A percentile compares a stretch with the other conserved stretches of the same genome.
phyloP scores from a whole-genome alignment of 345 rosid genomes.

The Syzygium aqueum region DNA sequence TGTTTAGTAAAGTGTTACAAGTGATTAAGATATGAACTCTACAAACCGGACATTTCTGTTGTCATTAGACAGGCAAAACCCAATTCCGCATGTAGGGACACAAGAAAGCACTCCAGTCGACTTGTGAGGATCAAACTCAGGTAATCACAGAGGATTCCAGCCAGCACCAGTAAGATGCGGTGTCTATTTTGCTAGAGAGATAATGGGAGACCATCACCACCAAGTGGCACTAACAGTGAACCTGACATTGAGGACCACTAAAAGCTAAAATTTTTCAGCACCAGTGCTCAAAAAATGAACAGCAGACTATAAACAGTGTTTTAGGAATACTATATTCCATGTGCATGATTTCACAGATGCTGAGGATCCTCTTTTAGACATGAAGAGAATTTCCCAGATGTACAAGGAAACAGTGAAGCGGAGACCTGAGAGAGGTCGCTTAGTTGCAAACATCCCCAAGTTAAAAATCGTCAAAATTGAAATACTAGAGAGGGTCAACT shows the following conservation, averaged over 20 bases:
- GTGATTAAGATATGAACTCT: background rate
- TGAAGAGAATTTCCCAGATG: background rate
- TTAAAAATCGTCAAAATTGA: background rate
- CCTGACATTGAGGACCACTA: background rate
- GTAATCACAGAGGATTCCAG: background rate
- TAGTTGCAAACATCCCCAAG: background rate
- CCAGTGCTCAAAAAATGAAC: background rate
- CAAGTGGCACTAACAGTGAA: background rate
- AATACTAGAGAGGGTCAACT: background rate
- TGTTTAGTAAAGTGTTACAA: background rate
- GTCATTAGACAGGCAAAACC: background rate
- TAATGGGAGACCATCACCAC: background rate
- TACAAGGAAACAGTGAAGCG: background rate
- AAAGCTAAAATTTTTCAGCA: background rate
- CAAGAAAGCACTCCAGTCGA: background rate
- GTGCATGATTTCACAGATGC: background rate
- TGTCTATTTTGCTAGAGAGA: background rate
- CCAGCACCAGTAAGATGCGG: background rate
- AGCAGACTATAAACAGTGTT: background rate
- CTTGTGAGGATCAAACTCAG: background rate
- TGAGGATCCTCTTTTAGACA: background rate
- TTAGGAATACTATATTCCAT: background rate
- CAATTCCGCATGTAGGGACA: background rate
- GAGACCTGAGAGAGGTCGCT: background rate
- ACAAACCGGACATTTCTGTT: background rate